phyloP scores from a whole-genome alignment of 2,329 filamentous ascomycete genomes.

The Rhynchosporium graminicola region DNA sequence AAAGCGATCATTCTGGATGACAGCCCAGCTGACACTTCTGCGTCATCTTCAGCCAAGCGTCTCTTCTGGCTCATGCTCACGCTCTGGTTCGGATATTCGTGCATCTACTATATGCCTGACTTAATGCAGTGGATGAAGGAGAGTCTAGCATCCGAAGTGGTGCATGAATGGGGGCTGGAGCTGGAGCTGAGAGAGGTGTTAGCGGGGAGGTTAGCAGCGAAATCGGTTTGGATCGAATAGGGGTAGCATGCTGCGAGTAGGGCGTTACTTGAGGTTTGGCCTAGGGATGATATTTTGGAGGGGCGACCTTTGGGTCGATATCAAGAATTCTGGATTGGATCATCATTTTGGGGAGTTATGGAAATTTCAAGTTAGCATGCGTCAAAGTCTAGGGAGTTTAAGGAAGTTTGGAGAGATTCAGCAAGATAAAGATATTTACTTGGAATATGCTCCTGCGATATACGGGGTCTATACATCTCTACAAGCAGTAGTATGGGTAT shows the following conservation, averaged over 20 bases:
- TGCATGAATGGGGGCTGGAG: neutral
- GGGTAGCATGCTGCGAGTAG: neutral
- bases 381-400: neutral
- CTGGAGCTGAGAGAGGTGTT: neutral
- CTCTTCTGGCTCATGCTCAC: neutral
- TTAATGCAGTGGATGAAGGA: neutral
- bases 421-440: neutral
- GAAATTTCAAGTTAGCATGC: neutral
- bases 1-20: neutral
- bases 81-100: neutral
- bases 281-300: no score
- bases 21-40: no score
- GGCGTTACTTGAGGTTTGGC: neutral
- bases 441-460: neutral
- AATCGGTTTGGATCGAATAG: neutral
- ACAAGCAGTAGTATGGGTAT: neutral
- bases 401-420: no score
- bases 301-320: no score
- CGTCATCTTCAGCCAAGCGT: neutral
- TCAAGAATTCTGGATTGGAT: neutral
- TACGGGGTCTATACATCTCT: neutral
- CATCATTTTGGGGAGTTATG: neutral
- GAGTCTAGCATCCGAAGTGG: neutral
- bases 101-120: conserved; percentile 2
- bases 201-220: neutral